These are phyloP conservation scores for Chaetomiaceae sp. DNA, from an alignment of 2,329 filamentous ascomycete species.

Conservation along the genomic window DNA sequence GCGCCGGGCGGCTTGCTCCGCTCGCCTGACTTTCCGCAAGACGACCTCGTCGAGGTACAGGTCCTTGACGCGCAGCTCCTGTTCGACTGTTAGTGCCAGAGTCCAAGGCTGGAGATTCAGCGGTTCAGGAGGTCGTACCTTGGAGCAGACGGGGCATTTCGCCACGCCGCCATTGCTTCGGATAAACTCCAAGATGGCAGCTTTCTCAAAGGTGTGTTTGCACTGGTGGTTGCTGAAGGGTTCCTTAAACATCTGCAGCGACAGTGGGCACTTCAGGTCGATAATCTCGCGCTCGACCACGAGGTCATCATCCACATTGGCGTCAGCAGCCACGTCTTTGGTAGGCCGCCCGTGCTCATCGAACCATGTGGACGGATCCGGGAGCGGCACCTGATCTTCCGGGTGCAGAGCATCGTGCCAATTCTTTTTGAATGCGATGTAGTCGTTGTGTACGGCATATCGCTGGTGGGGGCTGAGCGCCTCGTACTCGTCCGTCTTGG, in stretches of 20 bases:
- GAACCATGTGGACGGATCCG: constrained; percentile 52
- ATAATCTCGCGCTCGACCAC: constrained; percentile 57
- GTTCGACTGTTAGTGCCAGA: background rate
- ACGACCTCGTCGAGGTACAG: constrained; percentile 52
- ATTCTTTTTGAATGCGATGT: constrained; percentile 51
- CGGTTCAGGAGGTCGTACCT: constrained; percentile 35
- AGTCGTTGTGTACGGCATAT: constrained; percentile 53
- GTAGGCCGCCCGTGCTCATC: constrained; percentile 39
- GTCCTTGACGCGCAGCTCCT: constrained; percentile 47
- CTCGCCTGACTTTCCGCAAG: constrained; percentile 52
- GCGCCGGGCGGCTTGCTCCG: constrained; percentile 38
- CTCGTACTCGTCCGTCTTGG: constrained; percentile 39
- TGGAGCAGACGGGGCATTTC: constrained; percentile 61
- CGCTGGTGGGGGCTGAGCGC: constrained; percentile 38
- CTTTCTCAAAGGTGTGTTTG: constrained; percentile 66
- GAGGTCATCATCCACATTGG: constrained; percentile 58
- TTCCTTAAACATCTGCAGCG: constrained; percentile 56
- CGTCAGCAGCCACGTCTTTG: constrained; percentile 24
- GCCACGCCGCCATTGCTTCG: constrained; percentile 29
- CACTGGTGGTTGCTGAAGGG: constrained; percentile 63
- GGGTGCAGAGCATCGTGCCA: constrained; percentile 50
- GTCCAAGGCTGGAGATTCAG: background rate
- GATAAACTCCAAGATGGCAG: constrained; percentile 53
- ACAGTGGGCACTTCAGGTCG: constrained; percentile 64
- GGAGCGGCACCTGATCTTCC: constrained; percentile 44